phyloP scores from a whole-genome alignment of 2,329 filamentous ascomycete genomes.

The Cytospora schulzeri region DNA sequence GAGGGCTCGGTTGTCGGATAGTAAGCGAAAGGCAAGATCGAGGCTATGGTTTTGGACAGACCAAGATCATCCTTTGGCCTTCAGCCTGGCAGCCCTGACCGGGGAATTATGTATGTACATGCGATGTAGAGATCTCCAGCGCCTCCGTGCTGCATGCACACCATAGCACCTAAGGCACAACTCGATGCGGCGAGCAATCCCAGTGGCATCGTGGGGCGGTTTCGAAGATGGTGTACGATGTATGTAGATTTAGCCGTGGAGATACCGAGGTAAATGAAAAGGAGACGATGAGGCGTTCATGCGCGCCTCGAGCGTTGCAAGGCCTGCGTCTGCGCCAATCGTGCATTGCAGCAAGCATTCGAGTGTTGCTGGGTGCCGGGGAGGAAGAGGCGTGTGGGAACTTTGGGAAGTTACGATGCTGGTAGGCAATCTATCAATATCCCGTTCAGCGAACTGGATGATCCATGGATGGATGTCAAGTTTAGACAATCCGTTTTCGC shows the following conservation, averaged over 20 bases:
- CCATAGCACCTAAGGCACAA: neutral
- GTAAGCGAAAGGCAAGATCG: slow-evolving; percentile 17
- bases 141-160: slow-evolving; percentile 10
- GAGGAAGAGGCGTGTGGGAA: neutral
- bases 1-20: slow-evolving; percentile 14
- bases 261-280: neutral
- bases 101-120: slow-evolving; percentile 11
- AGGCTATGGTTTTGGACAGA: neutral
- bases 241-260: neutral
- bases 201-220: neutral
- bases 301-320: slow-evolving; percentile 14
- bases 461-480: neutral
- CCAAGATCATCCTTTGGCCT: neutral
- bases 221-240: neutral
- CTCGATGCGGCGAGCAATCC: slow-evolving; percentile 1
- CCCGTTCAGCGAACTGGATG: neutral
- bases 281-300: slow-evolving; percentile 10
- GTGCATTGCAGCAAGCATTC: slow-evolving; percentile 23
- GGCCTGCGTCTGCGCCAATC: slow-evolving; percentile 20
- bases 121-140: neutral
- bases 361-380: neutral
- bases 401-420: neutral
- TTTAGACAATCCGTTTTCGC: neutral
- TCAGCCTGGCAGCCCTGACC: neutral
- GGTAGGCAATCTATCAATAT: neutral